These are phyloP conservation scores for Evernia prunastri DNA, from an alignment of 495 filamentous ascomycete species.

Conservation along the genomic window DNA sequence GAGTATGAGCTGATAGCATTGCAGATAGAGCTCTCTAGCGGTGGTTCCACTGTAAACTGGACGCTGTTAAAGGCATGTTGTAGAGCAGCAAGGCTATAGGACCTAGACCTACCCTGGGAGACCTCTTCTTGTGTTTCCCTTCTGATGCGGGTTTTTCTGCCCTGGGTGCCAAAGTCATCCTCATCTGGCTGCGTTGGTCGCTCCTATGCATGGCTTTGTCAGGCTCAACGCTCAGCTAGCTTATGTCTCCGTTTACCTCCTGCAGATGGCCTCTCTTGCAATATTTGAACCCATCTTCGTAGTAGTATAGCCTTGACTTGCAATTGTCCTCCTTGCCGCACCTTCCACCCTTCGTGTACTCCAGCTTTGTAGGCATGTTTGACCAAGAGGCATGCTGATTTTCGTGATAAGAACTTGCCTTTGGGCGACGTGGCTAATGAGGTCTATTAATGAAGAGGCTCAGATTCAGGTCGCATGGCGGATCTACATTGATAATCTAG, in stretches of 20 bases:
- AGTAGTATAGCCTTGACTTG: constrained; percentile 51
- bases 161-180: constrained; percentile 64
- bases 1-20: constrained; percentile 78
- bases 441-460: neutral
- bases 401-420: neutral
- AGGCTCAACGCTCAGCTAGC: neutral
- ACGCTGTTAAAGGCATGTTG: constrained; percentile 21
- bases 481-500: constrained; percentile 9
- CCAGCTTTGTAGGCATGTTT: constrained; percentile 32
- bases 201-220: constrained; percentile 28
- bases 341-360: constrained; percentile 50
- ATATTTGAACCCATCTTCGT: constrained; percentile 60
- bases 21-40: constrained; percentile 71
- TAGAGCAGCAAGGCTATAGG: neutral
- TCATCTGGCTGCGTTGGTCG: constrained; percentile 48
- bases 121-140: constrained; percentile 47
- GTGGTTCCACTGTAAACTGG: constrained; percentile 52
- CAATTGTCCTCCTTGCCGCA: constrained; percentile 58
- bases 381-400: neutral
- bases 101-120: constrained; percentile 38
- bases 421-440: neutral
- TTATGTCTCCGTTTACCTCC: constrained; percentile 35
- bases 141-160: constrained; percentile 51
- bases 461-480: neutral
- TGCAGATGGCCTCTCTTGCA: constrained; percentile 63